Percentiles rank a stretch among this genome's conserved stretches.
Evolutionary conservation across 2,329 filamentous ascomycete species (phyloP).

Genomic region (Paraconiothyrium sp.): DNA sequence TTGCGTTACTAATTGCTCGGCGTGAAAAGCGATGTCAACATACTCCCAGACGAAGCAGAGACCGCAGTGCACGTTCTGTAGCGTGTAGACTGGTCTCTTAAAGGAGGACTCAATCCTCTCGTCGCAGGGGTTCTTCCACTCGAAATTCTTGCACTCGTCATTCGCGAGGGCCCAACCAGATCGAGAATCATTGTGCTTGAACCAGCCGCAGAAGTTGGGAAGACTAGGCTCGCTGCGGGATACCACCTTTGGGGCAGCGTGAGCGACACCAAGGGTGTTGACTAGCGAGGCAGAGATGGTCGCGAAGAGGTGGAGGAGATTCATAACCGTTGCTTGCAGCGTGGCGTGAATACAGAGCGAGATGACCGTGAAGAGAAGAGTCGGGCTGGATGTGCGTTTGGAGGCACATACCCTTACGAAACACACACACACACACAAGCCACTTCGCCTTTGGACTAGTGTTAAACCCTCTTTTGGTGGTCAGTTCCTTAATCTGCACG

Average conservation of each 20-base stretch:
- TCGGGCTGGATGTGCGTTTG: not conserved
- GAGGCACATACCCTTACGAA: no score
- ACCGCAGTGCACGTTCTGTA: not conserved
- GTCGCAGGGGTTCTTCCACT: not conserved
- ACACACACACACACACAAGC: no score
- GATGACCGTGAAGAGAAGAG: not conserved
- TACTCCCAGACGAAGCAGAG: constrained; percentile 4
- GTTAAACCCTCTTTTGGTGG: no score
- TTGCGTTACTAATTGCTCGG: not conserved
- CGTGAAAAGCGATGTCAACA: not conserved
- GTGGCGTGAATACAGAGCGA: not conserved
- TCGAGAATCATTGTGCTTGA: not conserved
- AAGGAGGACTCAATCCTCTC: not conserved
- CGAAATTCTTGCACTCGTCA: not conserved
- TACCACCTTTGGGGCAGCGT: no score
- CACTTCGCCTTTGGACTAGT: no score
- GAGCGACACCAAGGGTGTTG: not conserved
- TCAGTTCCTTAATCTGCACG: no score
- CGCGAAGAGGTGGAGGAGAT: not conserved
- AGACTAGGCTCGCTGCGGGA: not conserved
- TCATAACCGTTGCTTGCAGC: not conserved
- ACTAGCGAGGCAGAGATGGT: not conserved
- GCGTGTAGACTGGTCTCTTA: not conserved
- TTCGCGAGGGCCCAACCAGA: not conserved
- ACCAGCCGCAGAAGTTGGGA: not conserved